A percentile compares a stretch with the other conserved stretches of the same genome.
phyloP scores from a whole-genome alignment of 169 alveolate genomes.

The Eimeria zaria region DNA sequence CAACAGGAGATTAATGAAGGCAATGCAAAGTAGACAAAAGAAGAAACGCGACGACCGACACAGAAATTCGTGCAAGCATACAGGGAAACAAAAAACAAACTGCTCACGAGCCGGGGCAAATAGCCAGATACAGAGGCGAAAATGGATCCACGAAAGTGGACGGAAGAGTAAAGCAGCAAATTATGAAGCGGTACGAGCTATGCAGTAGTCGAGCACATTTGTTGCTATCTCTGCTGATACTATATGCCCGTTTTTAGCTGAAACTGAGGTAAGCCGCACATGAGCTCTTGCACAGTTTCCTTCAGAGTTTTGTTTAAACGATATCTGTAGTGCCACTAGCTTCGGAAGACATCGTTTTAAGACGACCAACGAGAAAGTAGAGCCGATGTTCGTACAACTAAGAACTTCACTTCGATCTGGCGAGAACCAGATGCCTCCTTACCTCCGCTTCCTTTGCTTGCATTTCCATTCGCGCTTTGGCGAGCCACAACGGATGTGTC shows the following conservation, averaged over 20 bases:
- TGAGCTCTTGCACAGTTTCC: not conserved
- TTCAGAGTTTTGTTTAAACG: not conserved
- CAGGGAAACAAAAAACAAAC: not conserved
- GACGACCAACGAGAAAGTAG: not conserved
- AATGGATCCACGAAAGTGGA: not conserved
- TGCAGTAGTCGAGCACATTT: not conserved
- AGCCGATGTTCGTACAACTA: not conserved
- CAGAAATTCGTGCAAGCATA: not conserved
- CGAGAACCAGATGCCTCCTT: not conserved
- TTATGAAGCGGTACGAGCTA: not conserved
- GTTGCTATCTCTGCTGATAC: not conserved
- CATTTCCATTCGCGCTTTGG: constrained; percentile 85
- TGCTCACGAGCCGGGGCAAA: not conserved
- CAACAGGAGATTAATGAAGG: not conserved
- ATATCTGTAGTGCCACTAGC: not conserved
- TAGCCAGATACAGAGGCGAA: not conserved
- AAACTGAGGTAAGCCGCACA: not conserved
- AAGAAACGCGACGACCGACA: not conserved
- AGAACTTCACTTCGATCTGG: not conserved
- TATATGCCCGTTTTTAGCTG: not conserved
- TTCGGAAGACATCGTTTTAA: not conserved
- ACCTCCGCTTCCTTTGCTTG: constrained; percentile 83
- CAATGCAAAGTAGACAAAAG: not conserved
- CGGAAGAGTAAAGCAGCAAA: not conserved
- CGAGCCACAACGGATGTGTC: constrained; percentile 84